A percentile compares a stretch with the other conserved stretches of the same genome.
phyloP scores from a whole-genome alignment of 2,329 filamentous ascomycete species.

The Neofusicoccum sp. region DNA sequence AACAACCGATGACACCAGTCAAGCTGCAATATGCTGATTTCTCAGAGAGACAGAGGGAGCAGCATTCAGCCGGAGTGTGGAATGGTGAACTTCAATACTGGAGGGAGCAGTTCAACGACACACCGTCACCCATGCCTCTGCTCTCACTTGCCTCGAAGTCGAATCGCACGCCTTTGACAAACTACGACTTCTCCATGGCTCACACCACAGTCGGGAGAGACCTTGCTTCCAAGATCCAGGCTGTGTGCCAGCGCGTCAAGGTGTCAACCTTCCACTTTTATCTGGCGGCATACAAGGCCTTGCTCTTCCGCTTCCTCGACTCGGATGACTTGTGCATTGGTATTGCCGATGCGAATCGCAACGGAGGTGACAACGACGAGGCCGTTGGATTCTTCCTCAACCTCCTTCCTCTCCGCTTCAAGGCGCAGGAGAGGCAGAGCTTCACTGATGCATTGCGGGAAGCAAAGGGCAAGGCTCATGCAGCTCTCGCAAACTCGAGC shows the following conservation, averaged over 20 bases:
- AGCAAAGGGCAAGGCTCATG: constrained; percentile 24
- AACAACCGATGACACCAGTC: background rate
- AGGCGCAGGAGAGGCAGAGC: constrained; percentile 9
- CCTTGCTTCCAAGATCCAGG: background rate
- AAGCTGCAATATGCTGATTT: constrained; percentile 9
- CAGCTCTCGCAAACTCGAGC: constrained; percentile 30
- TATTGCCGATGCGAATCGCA: constrained; percentile 44
- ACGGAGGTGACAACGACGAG: constrained; percentile 27
- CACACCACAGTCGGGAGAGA: background rate
- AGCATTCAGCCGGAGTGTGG: background rate
- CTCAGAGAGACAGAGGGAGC: background rate
- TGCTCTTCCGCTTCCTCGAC: constrained; percentile 33
- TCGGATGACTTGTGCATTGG: constrained; percentile 43
- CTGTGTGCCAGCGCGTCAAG: constrained; percentile 21
- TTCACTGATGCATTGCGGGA: constrained; percentile 27
- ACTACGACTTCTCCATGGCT: too few species aligned
- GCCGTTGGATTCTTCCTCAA: constrained; percentile 46
- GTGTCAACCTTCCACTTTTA: constrained; percentile 39
- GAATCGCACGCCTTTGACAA: too few species aligned
- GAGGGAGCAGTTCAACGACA: constrained; percentile 13
- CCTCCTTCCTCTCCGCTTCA: constrained; percentile 41
- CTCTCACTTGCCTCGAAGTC: constrained; percentile 24
- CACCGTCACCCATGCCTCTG: constrained; percentile 26
- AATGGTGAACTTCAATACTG: constrained; percentile 17
- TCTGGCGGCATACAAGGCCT: constrained; percentile 35